Evolutionary conservation across 306 rosid genomes (phyloP).

Genomic region (Leucaena leucocephala): DNA sequence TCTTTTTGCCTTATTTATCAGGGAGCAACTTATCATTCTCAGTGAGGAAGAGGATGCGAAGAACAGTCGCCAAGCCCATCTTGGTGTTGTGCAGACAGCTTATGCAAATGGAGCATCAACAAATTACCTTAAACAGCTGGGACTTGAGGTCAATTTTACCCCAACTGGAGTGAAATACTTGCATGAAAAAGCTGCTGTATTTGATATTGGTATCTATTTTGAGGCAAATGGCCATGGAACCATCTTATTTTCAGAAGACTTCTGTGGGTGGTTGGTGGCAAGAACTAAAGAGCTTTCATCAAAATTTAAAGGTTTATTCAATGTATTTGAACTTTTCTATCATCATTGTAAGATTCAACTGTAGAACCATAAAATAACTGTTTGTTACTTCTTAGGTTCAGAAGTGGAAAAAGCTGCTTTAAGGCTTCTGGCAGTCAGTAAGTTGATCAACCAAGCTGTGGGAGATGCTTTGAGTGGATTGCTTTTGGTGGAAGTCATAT

Average conservation of each 20-base stretch:
- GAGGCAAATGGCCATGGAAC: slow-evolving; percentile 99
- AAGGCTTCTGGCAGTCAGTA: slow-evolving; percentile 74
- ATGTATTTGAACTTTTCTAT: slow-evolving; percentile 30
- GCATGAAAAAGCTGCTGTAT: slow-evolving; percentile 82
- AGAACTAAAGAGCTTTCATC: slow-evolving; percentile 49
- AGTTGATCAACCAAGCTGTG: slow-evolving; percentile 81
- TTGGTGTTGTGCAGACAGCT: slow-evolving; percentile 91
- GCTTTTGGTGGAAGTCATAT: slow-evolving; percentile 90
- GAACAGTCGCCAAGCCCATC: slow-evolving; percentile 48
- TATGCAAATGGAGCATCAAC: slow-evolving; percentile 97
- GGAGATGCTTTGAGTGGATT: slow-evolving; percentile 96
- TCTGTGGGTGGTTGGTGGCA: slow-evolving; percentile 59
- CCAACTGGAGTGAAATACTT: slow-evolving; percentile 92
- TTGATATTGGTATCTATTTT: slow-evolving; percentile 88
- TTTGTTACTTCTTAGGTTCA: slow-evolving; percentile 52
- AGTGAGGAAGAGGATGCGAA: slow-evolving; percentile 43
- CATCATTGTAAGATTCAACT: slow-evolving; percentile 28
- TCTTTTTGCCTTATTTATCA: slow-evolving; percentile 67
- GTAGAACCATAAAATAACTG: slow-evolving; percentile 22
- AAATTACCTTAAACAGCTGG: slow-evolving; percentile 68
- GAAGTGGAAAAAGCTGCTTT: slow-evolving; percentile 76
- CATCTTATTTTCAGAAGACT: slow-evolving; percentile 74
- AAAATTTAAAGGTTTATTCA: slow-evolving; percentile 53
- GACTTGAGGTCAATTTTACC: slow-evolving; percentile 66
- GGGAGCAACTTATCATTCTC: slow-evolving; percentile 53